Base-by-base conservation (phyloP, 2,329 filamentous ascomycete species). In the Colletotrichum costaricense region DNA sequence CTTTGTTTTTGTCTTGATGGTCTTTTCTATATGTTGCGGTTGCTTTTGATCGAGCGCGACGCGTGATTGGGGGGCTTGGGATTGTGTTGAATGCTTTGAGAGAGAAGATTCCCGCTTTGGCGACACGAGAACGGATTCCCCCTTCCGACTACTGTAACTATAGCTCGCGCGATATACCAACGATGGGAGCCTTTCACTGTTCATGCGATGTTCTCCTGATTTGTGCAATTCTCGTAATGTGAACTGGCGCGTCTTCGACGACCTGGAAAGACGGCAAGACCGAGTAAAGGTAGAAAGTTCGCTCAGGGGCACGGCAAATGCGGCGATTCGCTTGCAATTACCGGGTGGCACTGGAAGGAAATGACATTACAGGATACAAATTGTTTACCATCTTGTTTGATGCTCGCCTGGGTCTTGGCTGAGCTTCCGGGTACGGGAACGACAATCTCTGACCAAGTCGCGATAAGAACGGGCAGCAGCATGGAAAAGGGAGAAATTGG, bases 131-230 rank as follows among this genome's bases (percentile, higher is more conserved):
- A 63, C 60, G 7, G 19, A 12, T 42, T 42, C 42, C 33, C 60
- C n/a, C 42, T 54, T 35, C 28, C 63, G 49, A 73, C 42, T 52
- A 70, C 55, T 73, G 70, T 73, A 73, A 73, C 70, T 72, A 70
- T 73, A 73, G 70, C 60, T 60, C 60, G 63, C 70, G 70, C 70
- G 70, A 73, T 70, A 70, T 73, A 73, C 67, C 70, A 73, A 73
- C 56, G 68, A 64, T 46, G 55, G 58, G 55, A 52, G 46, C 58
- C 54, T 73, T 64, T 70, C n/a, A 73, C 66, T 73, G 70, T 73
- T 73, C 66, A 69, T 5, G 30, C 12, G 2, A 4, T 5, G 2
- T 24, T 33, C 16, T 19, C 2, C 38, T 42, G 38, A 42, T 19
- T 19, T 7, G 14, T 42, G 38, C 16, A 16, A 42, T 42, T 16